Percentiles rank a stretch among this genome's conserved stretches.
These are phyloP conservation scores for Magnolia officinalis DNA, from an alignment of 164 flowering plant genomes.

Conservation along the genomic window DNA sequence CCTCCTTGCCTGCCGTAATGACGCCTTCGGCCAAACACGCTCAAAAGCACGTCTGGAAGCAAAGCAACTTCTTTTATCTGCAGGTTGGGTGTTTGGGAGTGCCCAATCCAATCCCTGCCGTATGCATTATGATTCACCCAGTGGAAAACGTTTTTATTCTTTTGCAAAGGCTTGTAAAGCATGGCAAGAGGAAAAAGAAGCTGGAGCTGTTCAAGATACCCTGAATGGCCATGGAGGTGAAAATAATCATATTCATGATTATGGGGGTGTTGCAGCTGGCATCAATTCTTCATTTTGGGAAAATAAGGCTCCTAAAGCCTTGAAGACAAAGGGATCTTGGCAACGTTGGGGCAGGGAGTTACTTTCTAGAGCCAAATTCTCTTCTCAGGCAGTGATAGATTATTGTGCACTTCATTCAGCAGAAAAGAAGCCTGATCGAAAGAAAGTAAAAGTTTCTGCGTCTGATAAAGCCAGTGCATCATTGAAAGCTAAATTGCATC, in stretches of 20 bases:
- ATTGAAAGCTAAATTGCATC: neutral
- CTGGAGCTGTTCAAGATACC: neutral
- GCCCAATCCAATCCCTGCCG: neutral
- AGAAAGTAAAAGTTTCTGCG: neutral
- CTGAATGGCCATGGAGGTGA: neutral
- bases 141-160: neutral
- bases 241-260: too few species aligned
- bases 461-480: neutral
- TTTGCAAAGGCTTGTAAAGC: neutral
- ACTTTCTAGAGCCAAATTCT: neutral
- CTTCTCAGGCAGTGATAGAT: slow-evolving; percentile 1
- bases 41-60: neutral
- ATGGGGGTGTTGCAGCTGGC: too few species aligned
- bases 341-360: neutral
- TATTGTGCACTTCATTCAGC: neutral
- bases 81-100: neutral
- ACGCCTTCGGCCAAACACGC: neutral
- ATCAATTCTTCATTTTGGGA: too few species aligned
- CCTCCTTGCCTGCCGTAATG: neutral
- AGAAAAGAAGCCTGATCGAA: neutral
- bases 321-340: neutral
- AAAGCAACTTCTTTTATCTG: neutral
- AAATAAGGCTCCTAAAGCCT: neutral
- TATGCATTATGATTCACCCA: neutral
- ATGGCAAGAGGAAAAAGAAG: neutral